phyloP scores from a whole-genome alignment of 768 basidiomycete species.

The Antrodiella citrinella region DNA sequence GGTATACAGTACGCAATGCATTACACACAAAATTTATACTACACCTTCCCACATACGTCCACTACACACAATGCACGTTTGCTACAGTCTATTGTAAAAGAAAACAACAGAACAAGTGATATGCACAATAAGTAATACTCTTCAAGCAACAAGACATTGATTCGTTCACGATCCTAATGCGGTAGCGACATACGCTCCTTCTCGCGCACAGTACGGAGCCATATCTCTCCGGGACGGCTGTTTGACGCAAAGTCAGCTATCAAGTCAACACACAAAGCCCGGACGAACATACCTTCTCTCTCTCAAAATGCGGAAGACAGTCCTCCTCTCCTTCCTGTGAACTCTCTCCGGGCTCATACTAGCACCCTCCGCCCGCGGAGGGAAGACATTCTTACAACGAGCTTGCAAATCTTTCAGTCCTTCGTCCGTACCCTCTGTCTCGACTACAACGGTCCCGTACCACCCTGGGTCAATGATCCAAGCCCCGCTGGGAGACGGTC shows the following conservation, averaged over 20 bases:
- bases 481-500: constrained; percentile 40
- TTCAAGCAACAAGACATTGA: too few relatives aligned
- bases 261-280: neutral
- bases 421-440: constrained; percentile 85
- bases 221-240: constrained; percentile 14
- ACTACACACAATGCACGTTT: too few relatives aligned
- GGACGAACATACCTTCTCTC: constrained; percentile 56
- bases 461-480: constrained; percentile 69
- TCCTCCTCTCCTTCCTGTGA: constrained; percentile 36
- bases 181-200: constrained; percentile 9
- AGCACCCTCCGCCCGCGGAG: constrained; percentile 41
- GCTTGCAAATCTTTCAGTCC: constrained; percentile 69
- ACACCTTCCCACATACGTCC: too few relatives aligned
- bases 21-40: too few relatives aligned
- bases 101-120: too few relatives aligned
- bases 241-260: neutral
- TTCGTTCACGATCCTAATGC: neutral
- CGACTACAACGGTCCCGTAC: constrained; percentile 78
- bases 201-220: constrained; percentile 8
- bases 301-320: constrained; percentile 64
- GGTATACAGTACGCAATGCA: too few relatives aligned
- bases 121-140: too few relatives aligned
- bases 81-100: too few relatives aligned
- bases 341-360: constrained; percentile 15
- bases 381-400: constrained; percentile 64